These are phyloP conservation scores for Decorospora gaudefroyi DNA, from an alignment of 2,329 filamentous ascomycete species.

Conservation along the genomic window DNA sequence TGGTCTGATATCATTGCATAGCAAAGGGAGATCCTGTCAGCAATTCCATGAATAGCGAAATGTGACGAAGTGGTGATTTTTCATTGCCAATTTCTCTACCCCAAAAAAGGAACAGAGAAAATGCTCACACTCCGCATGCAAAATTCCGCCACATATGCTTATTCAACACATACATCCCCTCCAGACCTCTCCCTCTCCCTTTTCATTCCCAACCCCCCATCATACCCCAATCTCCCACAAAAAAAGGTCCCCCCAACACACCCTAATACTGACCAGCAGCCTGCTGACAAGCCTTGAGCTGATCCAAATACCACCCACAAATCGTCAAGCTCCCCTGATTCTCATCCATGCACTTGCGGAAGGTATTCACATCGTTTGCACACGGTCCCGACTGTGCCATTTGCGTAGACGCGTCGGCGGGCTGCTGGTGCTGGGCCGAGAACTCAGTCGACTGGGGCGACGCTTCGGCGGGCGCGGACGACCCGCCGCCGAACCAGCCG, in stretches of 20 bases:
- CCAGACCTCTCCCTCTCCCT: too few species aligned
- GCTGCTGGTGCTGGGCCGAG: constrained; percentile 28
- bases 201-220: too few species aligned
- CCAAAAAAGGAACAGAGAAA: too few species aligned
- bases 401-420: constrained; percentile 49
- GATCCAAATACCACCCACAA: constrained; percentile 97
- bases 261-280: constrained; percentile 55
- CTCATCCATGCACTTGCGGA: constrained; percentile 96
- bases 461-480: constrained; percentile 59
- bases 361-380: constrained; percentile 76
- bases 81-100: too few species aligned
- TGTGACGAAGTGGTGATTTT: too few species aligned
- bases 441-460: constrained; percentile 44
- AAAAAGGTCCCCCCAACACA: neutral
- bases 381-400: constrained; percentile 57
- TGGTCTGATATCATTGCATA: too few species aligned
- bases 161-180: too few species aligned
- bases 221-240: too few species aligned
- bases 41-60: too few species aligned
- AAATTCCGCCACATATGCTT: too few species aligned
- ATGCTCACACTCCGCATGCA: too few species aligned
- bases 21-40: too few species aligned
- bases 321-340: constrained; percentile 92
- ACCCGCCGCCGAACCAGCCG: constrained; percentile 80
- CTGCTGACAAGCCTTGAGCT: constrained; percentile 66